Percentiles rank a stretch among this genome's conserved stretches.
Evolutionary conservation across 1,139 yeast genomes (phyloP).

Genomic region (Saccharomyces hybrid): DNA sequence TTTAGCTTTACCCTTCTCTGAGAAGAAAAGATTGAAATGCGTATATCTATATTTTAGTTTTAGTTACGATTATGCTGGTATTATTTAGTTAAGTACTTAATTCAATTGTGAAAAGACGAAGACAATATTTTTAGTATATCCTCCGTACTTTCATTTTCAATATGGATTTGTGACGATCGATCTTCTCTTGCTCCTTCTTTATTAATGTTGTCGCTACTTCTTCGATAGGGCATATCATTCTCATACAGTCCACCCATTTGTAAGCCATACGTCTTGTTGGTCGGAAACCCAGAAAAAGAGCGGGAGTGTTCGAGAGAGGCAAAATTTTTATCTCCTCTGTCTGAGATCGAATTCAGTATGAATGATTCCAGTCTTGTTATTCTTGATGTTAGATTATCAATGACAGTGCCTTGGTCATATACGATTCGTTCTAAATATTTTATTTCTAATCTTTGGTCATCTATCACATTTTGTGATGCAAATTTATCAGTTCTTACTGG

Average conservation of each 20-base stretch:
- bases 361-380: background rate
- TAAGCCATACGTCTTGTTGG: background rate
- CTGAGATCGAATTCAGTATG: background rate
- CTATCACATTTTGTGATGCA: background rate
- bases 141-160: background rate
- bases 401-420: background rate
- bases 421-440: background rate
- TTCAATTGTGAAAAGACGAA: background rate
- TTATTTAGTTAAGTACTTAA: background rate
- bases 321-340: background rate
- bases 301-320: background rate
- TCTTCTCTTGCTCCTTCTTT: background rate
- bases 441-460: background rate
- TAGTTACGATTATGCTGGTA: slow-evolving; percentile 5
- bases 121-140: background rate
- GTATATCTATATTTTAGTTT: background rate
- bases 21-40: background rate
- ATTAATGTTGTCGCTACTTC: background rate
- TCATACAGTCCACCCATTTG: background rate
- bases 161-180: background rate
- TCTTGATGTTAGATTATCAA: background rate
- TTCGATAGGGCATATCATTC: background rate
- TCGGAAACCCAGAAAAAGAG: background rate
- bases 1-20: background rate
- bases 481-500: background rate